Conservation (phyloP, 2,329 filamentous ascomycete genomes). For the Aspergillus sp. region DNA sequence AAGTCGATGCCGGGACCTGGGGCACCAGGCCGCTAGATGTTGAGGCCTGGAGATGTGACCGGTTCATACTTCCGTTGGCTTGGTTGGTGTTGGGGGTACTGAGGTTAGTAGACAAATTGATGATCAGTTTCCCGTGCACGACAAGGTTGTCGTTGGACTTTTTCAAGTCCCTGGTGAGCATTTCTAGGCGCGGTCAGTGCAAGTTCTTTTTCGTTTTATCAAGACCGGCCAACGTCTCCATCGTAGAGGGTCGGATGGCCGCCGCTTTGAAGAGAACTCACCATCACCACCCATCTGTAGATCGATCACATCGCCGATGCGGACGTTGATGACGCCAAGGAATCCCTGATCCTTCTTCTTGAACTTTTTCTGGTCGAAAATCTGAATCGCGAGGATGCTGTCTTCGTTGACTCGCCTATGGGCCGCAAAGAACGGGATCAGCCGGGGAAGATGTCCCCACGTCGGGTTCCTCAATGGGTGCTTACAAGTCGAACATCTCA, state of each 20-base stretch:
- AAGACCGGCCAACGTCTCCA: too few relatives aligned
- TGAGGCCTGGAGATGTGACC: conserved; percentile 33
- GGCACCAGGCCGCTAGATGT: conserved; percentile 41
- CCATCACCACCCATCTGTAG: conserved; percentile 86
- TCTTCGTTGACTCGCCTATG: conserved; percentile 84
- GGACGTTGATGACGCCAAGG: conserved; percentile 94
- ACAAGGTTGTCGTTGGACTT: conserved; percentile 98
- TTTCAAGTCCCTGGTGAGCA: conserved; percentile 95
- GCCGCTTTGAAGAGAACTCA: conserved; percentile 47
- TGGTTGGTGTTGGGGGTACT: conserved; percentile 63
- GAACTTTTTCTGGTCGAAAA: conserved; percentile 99
- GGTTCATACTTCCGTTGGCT: conserved; percentile 39
- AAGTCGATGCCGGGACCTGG: conserved; percentile 28
- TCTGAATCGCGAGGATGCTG: conserved; percentile 94
- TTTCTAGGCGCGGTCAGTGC: conserved; percentile 57
- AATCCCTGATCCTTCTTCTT: conserved; percentile 99
- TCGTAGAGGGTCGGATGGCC: too few relatives aligned
- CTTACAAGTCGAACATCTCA: conserved; percentile 97
- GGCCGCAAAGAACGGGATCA: conserved; percentile 18
- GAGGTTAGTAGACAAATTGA: conserved; percentile 93
- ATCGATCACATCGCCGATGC: conserved; percentile 91
- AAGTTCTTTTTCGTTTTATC: background rate
- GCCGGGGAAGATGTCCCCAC: conserved; percentile 1
- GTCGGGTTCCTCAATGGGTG: background rate
- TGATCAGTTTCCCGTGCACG: conserved; percentile 94